Evolutionary conservation across 441 rosid genomes (phyloP), one percentile per base, ranked within the genome.

Genomic region (Corymbia citriodora): DNA sequence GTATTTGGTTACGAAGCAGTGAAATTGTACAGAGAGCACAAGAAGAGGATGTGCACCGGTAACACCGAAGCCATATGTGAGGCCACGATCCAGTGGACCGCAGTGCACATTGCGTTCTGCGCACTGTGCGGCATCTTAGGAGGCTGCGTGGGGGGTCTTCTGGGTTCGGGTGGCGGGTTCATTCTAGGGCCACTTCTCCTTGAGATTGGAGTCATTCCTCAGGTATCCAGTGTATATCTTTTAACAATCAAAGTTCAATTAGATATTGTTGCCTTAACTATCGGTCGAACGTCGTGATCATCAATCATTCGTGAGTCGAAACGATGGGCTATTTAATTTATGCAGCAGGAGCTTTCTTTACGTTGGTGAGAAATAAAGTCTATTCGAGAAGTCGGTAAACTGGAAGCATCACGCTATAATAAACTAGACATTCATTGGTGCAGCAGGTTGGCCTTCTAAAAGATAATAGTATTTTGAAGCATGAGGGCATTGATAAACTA

Each of bases 131-230:
- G 98, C 50, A 89, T 95, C 89, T 59, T 95, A 45, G 99, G 99
- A 55, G 99, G 99, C 55, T 94, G 96, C 0, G 99, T 98, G 3
- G 99, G 99, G 10, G 99, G 99, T 88, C 94, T 97, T 6, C 96
- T 98, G 5, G 99, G 99, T 25, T 96, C 99, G 0, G 99, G 99
- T 53, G 99, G 99, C 45, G 99, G 99, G 7, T 98, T 97, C 96
- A 94, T 98, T 89, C 95, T 98, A 6, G 98, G 99, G 1, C 99
- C 99, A 1, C 96, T 98, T 54, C 96, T 98, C n/a, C 96, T 98
- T 10, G 99, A 98, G 93, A 96, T 97, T 50, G 99, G 99, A 55
- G 99, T 97, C 93, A 96, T 95, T 87, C 99, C 99, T 5, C 98
- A 97, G 97, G 99, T 96, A 54, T 10, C 53, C 13, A 9, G 27